Conservation (phyloP, 2,329 filamentous ascomycete species). For the Allantophomopsis lycopodina region DNA sequence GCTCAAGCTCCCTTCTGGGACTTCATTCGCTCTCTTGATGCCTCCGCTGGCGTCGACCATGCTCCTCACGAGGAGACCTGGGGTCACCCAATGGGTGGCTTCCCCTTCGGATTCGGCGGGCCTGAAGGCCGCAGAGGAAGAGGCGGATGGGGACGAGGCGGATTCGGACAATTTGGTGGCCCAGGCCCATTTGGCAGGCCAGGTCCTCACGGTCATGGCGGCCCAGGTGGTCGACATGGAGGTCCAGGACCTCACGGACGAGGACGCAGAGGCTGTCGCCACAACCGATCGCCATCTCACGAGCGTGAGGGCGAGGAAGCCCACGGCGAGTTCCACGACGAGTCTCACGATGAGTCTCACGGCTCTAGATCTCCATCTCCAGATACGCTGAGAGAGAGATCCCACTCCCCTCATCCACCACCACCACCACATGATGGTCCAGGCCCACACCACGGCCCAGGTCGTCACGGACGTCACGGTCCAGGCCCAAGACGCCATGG, state of each 20-base stretch:
- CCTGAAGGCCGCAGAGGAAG: neutral
- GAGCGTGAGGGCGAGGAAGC: conserved; percentile 4
- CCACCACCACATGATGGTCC: conserved; percentile 2
- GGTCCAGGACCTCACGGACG: conserved; percentile 5
- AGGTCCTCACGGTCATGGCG: conserved; percentile 4
- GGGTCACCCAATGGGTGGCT: neutral
- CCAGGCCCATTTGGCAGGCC: conserved; percentile 8
- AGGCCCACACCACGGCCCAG: conserved; percentile 4
- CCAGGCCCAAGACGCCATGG: conserved; percentile 2
- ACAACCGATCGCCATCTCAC: conserved; percentile 7
- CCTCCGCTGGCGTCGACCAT: conserved; percentile 15
- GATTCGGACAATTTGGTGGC: conserved; percentile 3
- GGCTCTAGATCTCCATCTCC: conserved; percentile 9
- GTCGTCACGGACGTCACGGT: conserved; percentile 5
- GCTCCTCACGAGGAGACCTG: no score
- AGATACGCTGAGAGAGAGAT: conserved; percentile 16
- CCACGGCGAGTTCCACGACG: conserved; percentile 3
- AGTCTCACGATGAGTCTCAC: conserved; percentile 2
- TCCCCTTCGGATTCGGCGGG: conserved; percentile 2
- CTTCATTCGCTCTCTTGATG: conserved; percentile 12
- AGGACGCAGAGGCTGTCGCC: conserved; percentile 7
- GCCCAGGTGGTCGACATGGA: conserved; percentile 10
- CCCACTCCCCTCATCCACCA: conserved; percentile 15
- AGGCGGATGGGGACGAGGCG: no score
- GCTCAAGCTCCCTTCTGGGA: conserved; percentile 13